Evolutionary conservation across 2,329 filamentous ascomycete species (phyloP).

Genomic region (Fusarium albosuccineum): DNA sequence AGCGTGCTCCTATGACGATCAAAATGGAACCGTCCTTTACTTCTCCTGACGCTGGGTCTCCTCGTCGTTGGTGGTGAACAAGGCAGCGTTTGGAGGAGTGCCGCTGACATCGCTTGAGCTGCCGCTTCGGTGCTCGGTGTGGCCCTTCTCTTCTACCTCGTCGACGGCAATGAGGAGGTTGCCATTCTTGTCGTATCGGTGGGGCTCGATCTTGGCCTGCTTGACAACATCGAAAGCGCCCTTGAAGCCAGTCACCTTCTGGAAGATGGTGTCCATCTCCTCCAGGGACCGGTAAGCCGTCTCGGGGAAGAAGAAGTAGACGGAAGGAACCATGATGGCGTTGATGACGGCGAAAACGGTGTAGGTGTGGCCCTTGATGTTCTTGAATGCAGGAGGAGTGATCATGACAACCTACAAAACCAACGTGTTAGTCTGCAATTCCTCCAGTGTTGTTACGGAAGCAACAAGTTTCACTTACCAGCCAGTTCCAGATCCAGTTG

Average conservation of each 20-base stretch:
- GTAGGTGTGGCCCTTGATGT: constrained; percentile 71
- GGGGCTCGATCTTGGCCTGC: constrained; percentile 61
- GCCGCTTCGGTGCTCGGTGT: constrained; percentile 46
- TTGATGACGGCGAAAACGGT: constrained; percentile 77
- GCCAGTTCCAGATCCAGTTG: constrained; percentile 75
- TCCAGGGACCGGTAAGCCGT: constrained; percentile 74
- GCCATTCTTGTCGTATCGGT: constrained; percentile 70
- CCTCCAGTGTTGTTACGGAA: neutral
- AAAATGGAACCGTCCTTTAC: neutral
- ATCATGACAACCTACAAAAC: constrained; percentile 68
- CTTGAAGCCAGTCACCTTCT: constrained; percentile 62
- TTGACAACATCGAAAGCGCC: constrained; percentile 54
- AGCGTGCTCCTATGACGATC: neutral
- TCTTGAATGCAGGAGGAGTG: constrained; percentile 69
- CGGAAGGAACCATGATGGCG: constrained; percentile 67
- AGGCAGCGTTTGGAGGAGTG: constrained; percentile 35
- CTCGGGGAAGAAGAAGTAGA: constrained; percentile 75
- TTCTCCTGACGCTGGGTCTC: constrained; percentile 48
- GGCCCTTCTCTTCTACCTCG: constrained; percentile 55
- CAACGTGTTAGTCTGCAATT: neutral
- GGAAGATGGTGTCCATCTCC: constrained; percentile 76
- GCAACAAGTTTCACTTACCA: constrained; percentile 49
- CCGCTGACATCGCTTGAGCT: constrained; percentile 45
- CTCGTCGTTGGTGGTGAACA: constrained; percentile 52
- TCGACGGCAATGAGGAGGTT: constrained; percentile 65